Percentiles rank a stretch among this genome's conserved stretches.
Evolutionary conservation across 2,329 filamentous ascomycete species (phyloP).

Genomic region (Pestalotiopsis sp.): DNA sequence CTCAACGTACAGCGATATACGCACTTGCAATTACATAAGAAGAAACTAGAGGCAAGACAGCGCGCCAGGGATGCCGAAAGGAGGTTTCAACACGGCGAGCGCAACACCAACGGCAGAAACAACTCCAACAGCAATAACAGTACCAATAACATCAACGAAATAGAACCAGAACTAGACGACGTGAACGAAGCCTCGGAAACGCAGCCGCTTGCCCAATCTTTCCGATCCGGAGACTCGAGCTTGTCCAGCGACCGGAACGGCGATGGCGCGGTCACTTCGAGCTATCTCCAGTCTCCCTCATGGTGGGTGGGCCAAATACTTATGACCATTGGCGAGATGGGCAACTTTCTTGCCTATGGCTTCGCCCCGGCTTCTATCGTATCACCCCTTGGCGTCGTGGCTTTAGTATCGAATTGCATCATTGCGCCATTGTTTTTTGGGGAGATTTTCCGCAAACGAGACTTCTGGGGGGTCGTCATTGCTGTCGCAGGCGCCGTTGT

Average conservation of each 20-base stretch:
- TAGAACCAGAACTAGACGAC: slow-evolving; percentile 23
- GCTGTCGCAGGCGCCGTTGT: slow-evolving; percentile 87
- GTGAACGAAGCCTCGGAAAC: slow-evolving; percentile 42
- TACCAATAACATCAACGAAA: slow-evolving; percentile 32
- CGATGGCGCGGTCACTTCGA: slow-evolving; percentile 52
- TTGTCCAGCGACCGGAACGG: slow-evolving; percentile 39
- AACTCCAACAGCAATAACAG: slow-evolving; percentile 25
- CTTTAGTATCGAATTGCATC: slow-evolving; percentile 93
- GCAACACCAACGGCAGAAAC: slow-evolving; percentile 31
- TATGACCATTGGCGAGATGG: slow-evolving; percentile 90
- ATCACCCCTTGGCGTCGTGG: slow-evolving; percentile 94
- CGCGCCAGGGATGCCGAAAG: slow-evolving; percentile 58
- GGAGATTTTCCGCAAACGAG: slow-evolving; percentile 81
- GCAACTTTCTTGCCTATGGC: slow-evolving; percentile 96
- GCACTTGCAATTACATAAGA: slow-evolving; percentile 79
- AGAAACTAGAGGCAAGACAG: slow-evolving; percentile 62
- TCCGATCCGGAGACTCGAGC: slow-evolving; percentile 46
- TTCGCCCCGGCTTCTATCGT: slow-evolving; percentile 98
- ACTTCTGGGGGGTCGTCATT: slow-evolving; percentile 86
- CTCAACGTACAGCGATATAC: slow-evolving; percentile 97
- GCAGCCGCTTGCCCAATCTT: slow-evolving; percentile 55
- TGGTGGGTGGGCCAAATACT: slow-evolving; percentile 96
- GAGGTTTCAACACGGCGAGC: slow-evolving; percentile 38
- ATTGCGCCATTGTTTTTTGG: slow-evolving; percentile 95
- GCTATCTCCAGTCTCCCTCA: slow-evolving; percentile 87